Evolutionary conservation across 1,139 yeast genomes (phyloP), one percentile per base, ranked within the genome.

Genomic region (Zygotorulaspora mrakii): DNA sequence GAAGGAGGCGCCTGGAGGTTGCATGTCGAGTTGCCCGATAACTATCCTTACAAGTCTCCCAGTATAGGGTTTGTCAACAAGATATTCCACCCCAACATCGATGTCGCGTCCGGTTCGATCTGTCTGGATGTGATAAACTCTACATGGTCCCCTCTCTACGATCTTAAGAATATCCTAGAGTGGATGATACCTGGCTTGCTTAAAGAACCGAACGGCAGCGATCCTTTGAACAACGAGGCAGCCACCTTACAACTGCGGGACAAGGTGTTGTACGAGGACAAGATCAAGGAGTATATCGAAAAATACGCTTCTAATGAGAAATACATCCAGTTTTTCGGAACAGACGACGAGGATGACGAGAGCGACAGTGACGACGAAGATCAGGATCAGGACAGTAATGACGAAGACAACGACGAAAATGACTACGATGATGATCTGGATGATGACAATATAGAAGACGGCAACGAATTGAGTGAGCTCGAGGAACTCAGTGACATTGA

Each of bases 141-240:
- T 59, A 88, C 97, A 1, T 91, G 98, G 98, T 84, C 95, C 31
- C 98, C 98, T 2, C 85, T 91, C 89, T 91, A 88, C 69, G 97
- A 91, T 37, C 73, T 89, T 53, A 71, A 82, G 52, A 91, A 91
- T 62, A 86, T 91, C 27, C 88, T 91, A 61, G 97, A 91, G 59
- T 83, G 88, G 58, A 91, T 91, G 67, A 68, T 91, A 49, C 98
- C 98, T 9, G 98, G 94, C 56, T 69, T 91, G 45, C 69, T 91
- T 47, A 76, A 94, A 45, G 91, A 91, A 58, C 97, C 97, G 17
- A 91, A 91, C 57, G 94, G 97, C 1, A 73, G 91, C 22, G 98
- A 91, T 61, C 98, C 98, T 1, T 71, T 91, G 48, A 91, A 91
- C 57, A 82, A 91, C 17, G 94, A 86, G 51, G 98, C 98, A 0